Percentiles rank a stretch among this genome's conserved stretches.
Evolutionary conservation across 306 rosid species (phyloP).

Genomic region (Fragaria ananassa): DNA sequence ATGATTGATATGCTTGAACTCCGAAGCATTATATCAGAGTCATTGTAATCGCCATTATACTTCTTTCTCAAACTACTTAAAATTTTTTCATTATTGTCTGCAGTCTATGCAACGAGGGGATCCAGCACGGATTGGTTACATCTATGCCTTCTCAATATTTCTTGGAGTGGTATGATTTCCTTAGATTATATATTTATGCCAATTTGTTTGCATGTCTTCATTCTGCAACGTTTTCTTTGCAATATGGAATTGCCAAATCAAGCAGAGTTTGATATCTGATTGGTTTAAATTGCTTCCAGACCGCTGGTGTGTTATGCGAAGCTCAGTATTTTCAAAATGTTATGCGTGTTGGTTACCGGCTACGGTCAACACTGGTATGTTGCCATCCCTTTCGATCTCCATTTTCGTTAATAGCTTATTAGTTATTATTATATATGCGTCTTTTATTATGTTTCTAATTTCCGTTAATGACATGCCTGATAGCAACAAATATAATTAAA

Average conservation of each 20-base stretch:
- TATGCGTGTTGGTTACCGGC: slow-evolving; percentile 84
- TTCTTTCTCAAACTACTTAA: not conserved
- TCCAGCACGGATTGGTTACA: slow-evolving; percentile 48
- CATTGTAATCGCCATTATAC: not conserved
- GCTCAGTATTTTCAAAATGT: slow-evolving; percentile 98
- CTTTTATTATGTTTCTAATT: not conserved
- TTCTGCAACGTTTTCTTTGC: not conserved
- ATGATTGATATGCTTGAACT: not conserved
- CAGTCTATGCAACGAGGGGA: slow-evolving; percentile 65
- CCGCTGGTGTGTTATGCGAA: slow-evolving; percentile 77
- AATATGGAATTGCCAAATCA: not conserved
- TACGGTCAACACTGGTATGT: slow-evolving; percentile 84
- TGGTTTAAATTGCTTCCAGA: slow-evolving; percentile 35
- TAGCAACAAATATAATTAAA: not conserved
- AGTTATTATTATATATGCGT: not conserved
- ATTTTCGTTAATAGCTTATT: slow-evolving; percentile 1
- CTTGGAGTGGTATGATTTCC: slow-evolving; percentile 49
- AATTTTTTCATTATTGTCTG: slow-evolving; percentile 14
- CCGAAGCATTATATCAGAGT: not conserved
- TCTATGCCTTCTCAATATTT: slow-evolving; percentile 55
- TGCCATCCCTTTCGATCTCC: not conserved
- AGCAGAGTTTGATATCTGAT: slow-evolving; percentile 22
- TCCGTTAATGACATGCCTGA: not conserved
- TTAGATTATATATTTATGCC: not conserved
- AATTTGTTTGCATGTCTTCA: not conserved